Percentiles rank a stretch among this genome's conserved stretches.
Conservation (phyloP, 208 protist genomes). For the Leishmania lainsoni region DNA sequence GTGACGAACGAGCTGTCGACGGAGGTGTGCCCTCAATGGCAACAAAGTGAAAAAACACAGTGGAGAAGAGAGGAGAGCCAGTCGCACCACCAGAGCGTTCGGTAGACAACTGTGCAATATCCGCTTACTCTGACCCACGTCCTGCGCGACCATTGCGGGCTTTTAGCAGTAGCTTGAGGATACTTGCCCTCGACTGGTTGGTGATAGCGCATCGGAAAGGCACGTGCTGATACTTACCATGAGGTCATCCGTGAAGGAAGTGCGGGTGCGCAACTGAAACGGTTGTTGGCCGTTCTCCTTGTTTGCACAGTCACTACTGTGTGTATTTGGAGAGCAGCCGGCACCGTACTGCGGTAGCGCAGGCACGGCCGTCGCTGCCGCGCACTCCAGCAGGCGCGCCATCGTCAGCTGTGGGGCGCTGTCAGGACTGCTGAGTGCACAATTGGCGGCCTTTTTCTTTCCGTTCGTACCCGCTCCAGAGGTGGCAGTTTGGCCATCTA, state of each 20-base stretch:
- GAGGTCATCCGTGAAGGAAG: slow-evolving; percentile 26
- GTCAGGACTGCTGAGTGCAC: not conserved
- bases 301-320: slow-evolving; percentile 6
- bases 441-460: not conserved
- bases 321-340: not conserved
- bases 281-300: slow-evolving; percentile 15
- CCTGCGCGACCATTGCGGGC: not conserved
- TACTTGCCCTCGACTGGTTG: slow-evolving; percentile 11
- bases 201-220: slow-evolving; percentile 18
- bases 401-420: slow-evolving; percentile 15
- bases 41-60: too few relatives aligned
- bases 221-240: slow-evolving; percentile 29
- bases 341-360: slow-evolving; percentile 11
- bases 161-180: slow-evolving; percentile 5
- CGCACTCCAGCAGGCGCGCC: slow-evolving; percentile 21
- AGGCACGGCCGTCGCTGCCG: slow-evolving; percentile 14
- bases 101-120: not conserved
- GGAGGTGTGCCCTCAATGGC: not conserved
- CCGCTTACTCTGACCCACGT: not conserved
- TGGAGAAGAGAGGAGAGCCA: not conserved
- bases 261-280: slow-evolving; percentile 17
- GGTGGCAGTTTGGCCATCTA: not conserved
- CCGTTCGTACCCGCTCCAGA: not conserved
- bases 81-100: not conserved
- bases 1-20: not conserved